phyloP scores from a whole-genome alignment of 768 basidiomycete species.

The Termitomyces sp. region DNA sequence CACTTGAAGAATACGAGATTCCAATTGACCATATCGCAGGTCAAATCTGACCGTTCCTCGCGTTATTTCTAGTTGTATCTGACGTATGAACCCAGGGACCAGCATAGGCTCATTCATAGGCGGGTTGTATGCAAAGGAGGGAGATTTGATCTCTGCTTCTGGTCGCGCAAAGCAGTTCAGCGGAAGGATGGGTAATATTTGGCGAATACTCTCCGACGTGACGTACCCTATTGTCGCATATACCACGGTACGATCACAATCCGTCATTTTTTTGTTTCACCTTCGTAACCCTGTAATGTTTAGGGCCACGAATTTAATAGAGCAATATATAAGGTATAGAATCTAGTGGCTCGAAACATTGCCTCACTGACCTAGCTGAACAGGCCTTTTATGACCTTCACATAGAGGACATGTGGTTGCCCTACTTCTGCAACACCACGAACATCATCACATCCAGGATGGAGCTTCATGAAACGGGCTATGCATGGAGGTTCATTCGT shows the following conservation, averaged over 20 bases:
- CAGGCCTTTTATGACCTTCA: conserved; percentile 92
- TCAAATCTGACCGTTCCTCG: conserved; percentile 18
- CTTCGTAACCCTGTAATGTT: conserved; percentile 5
- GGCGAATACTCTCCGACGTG: conserved; percentile 91
- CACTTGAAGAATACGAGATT: conserved; percentile 86
- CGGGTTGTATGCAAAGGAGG: conserved; percentile 92
- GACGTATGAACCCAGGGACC: conserved; percentile 47
- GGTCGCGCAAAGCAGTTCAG: conserved; percentile 92
- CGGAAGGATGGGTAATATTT: conserved; percentile 88
- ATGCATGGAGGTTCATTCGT: conserved; percentile 96
- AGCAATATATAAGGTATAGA: conserved; percentile 78
- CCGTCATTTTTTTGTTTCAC: background rate
- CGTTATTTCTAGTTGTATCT: background rate
- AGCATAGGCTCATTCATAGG: conserved; percentile 93
- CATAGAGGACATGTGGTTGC: conserved; percentile 98
- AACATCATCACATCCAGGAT: conserved; percentile 95
- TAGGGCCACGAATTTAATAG: conserved; percentile 96
- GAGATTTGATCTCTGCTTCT: conserved; percentile 80
- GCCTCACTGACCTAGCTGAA: background rate
- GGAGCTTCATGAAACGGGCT: conserved; percentile 98
- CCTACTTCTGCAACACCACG: conserved; percentile 96
- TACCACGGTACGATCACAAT: conserved; percentile 54
- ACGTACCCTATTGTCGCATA: conserved; percentile 92
- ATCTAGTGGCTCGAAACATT: background rate
- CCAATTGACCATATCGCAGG: conserved; percentile 94